A percentile compares a stretch with the other conserved stretches of the same genome.
Conservation (phyloP, 768 basidiomycete species). For the Agrocybe pediades region DNA sequence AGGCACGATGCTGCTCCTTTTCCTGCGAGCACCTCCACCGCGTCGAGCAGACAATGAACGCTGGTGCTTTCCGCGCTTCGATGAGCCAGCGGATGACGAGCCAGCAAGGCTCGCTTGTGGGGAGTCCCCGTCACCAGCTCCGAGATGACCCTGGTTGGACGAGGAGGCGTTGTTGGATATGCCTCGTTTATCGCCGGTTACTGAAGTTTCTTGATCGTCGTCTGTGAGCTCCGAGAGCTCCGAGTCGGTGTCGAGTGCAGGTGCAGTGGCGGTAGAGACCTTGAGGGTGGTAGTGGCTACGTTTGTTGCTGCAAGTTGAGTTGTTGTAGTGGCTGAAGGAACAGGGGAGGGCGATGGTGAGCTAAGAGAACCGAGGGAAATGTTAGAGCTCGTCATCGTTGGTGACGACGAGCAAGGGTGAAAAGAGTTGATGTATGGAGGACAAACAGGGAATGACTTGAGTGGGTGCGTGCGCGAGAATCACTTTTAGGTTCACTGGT, state of each 20-base stretch:
- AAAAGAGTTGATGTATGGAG: constrained; percentile 19
- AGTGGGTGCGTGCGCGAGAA: constrained; percentile 45
- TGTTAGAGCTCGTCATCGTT: constrained; percentile 58
- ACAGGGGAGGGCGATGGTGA: constrained; percentile 67
- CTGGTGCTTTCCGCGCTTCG: constrained; percentile 24
- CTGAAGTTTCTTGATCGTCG: constrained; percentile 61
- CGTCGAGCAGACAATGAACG: constrained; percentile 25
- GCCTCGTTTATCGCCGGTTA: constrained; percentile 24
- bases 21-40: constrained; percentile 39
- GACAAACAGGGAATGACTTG: constrained; percentile 24
- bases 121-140: constrained; percentile 19
- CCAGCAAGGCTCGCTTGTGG: constrained; percentile 7
- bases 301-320: constrained; percentile 12
- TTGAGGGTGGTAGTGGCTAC: constrained; percentile 22
- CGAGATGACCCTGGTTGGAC: constrained; percentile 15
- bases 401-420: constrained; percentile 30
- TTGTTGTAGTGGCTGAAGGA: constrained; percentile 34
- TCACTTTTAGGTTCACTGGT: constrained; percentile 29
- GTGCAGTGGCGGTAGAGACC: constrained; percentile 20
- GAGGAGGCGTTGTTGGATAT: constrained; percentile 19
- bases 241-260: constrained; percentile 58
- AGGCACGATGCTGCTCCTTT: constrained; percentile 71
- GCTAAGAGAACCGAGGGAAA: constrained; percentile 65
- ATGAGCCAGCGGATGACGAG: constrained; percentile 11
- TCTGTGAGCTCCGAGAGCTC: constrained; percentile 86